These are phyloP conservation scores for Kazachstania psychrophila DNA, from an alignment of 805 yeast species.

Conservation along the genomic window DNA sequence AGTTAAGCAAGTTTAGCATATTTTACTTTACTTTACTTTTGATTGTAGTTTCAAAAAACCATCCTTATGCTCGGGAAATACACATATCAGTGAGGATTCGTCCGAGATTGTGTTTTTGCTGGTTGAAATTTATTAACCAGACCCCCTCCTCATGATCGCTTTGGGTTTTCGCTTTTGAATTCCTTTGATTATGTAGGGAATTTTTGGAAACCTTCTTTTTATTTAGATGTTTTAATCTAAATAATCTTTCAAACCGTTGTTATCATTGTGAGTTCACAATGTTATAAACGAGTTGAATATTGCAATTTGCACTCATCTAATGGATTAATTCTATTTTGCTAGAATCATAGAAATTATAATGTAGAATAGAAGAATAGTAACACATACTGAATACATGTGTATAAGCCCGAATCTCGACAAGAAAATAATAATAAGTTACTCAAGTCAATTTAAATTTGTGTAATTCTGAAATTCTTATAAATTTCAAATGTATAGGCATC, in stretches of 20 bases:
- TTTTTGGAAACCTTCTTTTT: conserved; percentile 51
- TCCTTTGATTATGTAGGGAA: conserved; percentile 45
- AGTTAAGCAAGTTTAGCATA: too few relatives aligned
- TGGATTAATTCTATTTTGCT: too few relatives aligned
- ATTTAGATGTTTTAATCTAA: neutral
- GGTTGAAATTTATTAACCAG: conserved; percentile 94
- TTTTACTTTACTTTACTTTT: neutral
- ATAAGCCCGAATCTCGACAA: too few relatives aligned
- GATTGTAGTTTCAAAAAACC: conserved; percentile 25
- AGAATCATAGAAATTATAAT: too few relatives aligned
- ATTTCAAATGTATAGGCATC: too few relatives aligned
- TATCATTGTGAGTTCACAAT: conserved; percentile 1
- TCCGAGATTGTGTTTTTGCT: conserved; percentile 99
- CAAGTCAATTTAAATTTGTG: too few relatives aligned
- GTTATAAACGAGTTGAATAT: too few relatives aligned
- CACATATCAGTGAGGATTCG: conserved; percentile 99
- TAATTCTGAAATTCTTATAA: too few relatives aligned
- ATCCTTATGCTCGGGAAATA: conserved; percentile 99
- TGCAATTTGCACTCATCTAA: too few relatives aligned
- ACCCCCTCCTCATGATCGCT: conserved; percentile 55
- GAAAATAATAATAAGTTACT: too few relatives aligned
- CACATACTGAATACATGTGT: too few relatives aligned
- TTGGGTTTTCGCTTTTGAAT: conserved; percentile 38
- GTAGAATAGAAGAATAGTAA: too few relatives aligned
- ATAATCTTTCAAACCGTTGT: neutral